Evolutionary conservation across 1,139 yeast species (phyloP), one percentile per base, ranked within the genome.

Genomic region (Yamadazyma aaseri): DNA sequence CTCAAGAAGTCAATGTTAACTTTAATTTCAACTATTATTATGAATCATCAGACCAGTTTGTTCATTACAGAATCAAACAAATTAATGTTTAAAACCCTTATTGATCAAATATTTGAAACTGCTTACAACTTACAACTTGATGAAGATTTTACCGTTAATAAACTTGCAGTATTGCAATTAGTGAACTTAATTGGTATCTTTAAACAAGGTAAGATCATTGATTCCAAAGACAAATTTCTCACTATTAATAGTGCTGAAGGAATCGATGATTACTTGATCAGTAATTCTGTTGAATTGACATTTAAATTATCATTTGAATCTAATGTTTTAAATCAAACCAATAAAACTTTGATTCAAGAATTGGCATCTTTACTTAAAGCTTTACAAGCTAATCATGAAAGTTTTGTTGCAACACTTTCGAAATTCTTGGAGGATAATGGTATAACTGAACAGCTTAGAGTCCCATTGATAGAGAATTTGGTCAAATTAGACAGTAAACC

Each of bases 241-340:
- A 67, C 71, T 26, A 76, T 74, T 6, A 55, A 74, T 31, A 28
- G 30, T 13, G 65, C 74, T 13, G 86, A 81, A 21, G 90, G 94
- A 1, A 74, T 86, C 34, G 84, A 81, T 35, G 78, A 74, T 36
- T 81, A 75, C 52, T 71, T 90, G 39, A 76, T 85, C 58, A 79
- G 80, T 34, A 83, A 81, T 45, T 71, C 79, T 25, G 74, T 89
- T 6, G 77, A 83, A 34, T 61, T 86, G 36, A 72, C 81, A 31
- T 85, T 89, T 64, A 95, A 86, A 53, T 65, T 89, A 33, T 89
- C 96, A 8, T 81, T 86, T 50, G 81, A 83, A 47, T 77, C 81
- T 30, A 73, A 66, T 29, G 73, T 74, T 22, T 80, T 81, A 46
- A 77, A 83, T 50, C 63, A 81, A 34, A 96, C 89, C 53, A 77